Evolutionary conservation across 2,329 filamentous ascomycete species (phyloP).

Genomic region (Dothiorella sarmentorum): DNA sequence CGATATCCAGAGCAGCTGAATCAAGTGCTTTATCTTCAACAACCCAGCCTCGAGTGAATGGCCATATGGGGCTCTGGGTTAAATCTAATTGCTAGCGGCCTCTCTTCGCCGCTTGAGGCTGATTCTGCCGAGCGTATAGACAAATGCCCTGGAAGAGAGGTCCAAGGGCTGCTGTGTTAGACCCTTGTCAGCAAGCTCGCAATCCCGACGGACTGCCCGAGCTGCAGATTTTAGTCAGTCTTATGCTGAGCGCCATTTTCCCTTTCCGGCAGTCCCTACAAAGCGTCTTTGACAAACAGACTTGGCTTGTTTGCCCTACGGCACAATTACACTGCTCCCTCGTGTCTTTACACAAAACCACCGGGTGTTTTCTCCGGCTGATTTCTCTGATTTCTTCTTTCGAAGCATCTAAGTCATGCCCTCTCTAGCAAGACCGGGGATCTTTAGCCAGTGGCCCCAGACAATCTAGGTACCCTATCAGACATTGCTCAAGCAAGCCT

Average conservation of each 20-base stretch:
- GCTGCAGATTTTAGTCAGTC: neutral
- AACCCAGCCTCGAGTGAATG: neutral
- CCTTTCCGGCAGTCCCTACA: neutral
- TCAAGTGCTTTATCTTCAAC: neutral
- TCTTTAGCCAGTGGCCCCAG: no score
- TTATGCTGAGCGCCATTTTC: neutral
- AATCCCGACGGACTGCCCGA: neutral
- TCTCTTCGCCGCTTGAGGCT: neutral
- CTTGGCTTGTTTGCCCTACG: neutral
- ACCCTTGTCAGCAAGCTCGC: neutral
- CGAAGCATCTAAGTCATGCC: neutral
- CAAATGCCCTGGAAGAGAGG: neutral
- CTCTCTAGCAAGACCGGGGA: no score
- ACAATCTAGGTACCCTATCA: no score
- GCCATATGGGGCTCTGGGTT: neutral
- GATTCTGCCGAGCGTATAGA: neutral
- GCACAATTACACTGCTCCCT: neutral
- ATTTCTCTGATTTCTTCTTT: neutral
- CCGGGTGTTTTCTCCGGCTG: neutral
- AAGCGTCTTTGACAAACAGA: no score
- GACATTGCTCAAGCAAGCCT: neutral
- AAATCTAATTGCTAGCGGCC: neutral
- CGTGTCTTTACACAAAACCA: neutral
- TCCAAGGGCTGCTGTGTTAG: neutral
- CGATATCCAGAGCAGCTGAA: conserved; percentile 13